Base-by-base conservation (phyloP, 805 yeast genomes). In the Starmerella floricola region DNA sequence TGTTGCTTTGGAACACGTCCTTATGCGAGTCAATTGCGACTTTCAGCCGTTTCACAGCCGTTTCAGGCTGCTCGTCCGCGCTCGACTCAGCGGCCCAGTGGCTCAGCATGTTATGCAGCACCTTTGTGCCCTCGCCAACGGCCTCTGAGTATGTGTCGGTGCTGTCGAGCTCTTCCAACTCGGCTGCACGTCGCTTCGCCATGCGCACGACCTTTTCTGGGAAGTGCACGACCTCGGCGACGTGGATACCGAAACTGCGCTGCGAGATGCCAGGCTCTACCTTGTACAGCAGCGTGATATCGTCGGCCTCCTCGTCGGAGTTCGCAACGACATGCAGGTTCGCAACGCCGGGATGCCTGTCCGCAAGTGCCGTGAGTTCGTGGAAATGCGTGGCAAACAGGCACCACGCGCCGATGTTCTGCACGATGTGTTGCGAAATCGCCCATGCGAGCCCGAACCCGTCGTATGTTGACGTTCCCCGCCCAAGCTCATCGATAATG, bases 401-500 rank as follows among this genome's bases (percentile, higher is more conserved):
- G 0, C 94, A 76, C 61, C 86, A 85, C 49, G 95, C 79, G 38
- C 72, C 68, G 39, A 82, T 71, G 38, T 79, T 67, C 16, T 68
- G 68, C 2, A 91, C 78, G 45, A 88, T 76, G 61, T 79, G 78
- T 56, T 87, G 94, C 50, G 88, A 80, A 42, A 91, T 91, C 0
- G 96, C 80, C 93, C 95, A 91, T 0, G 98, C 98, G 31, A 91
- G 69, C 0, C 98, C 98, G 66, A 91, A 91, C 0, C 98, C 98
- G 62, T 91, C 98, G 61, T 87, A 88, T 0, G 98, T 82, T 35
- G 77, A 69, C 1, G 96, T 86, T 10, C 95, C 96, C 57, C 98
- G 73, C 3, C 99, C 99, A 35, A 91, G 73, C 60, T 91, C 99
- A 62, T 91, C 99, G 48, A 91, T 79, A 18, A 91, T 76, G 38